A percentile compares a stretch with the other conserved stretches of the same genome.
phyloP scores from a whole-genome alignment of 352 stramenopile genomes.

The Pythium insidiosum region DNA sequence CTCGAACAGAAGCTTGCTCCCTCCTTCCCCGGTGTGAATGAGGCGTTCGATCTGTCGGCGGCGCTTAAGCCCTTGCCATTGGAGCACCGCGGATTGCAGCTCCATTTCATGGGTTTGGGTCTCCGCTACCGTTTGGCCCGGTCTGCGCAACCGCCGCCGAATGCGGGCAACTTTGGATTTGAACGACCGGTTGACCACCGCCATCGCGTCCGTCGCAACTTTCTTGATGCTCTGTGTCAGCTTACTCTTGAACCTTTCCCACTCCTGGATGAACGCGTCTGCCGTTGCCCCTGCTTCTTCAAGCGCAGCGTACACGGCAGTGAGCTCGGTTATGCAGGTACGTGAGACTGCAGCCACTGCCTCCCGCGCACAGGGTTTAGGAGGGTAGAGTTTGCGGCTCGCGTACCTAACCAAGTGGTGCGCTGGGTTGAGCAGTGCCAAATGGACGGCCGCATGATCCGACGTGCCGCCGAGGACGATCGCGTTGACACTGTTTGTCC shows the following conservation, averaged over 20 bases:
- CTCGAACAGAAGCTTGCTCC: not conserved
- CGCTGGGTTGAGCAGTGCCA: not conserved
- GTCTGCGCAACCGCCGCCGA: not conserved
- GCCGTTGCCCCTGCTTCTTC: too few species aligned
- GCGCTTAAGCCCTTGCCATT: not conserved
- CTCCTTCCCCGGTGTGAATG: not conserved
- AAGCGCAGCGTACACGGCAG: too few species aligned
- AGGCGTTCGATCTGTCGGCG: not conserved
- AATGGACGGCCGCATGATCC: not conserved
- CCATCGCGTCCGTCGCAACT: not conserved
- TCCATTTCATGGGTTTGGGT: not conserved
- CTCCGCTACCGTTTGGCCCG: not conserved
- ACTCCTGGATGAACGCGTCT: too few species aligned
- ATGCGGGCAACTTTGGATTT: slow-evolving; percentile 1
- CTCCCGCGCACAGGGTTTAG: too few species aligned
- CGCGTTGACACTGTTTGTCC: not conserved
- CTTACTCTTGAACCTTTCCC: not conserved
- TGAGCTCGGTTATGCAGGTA: too few species aligned
- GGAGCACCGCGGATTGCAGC: not conserved
- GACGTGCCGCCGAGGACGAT: not conserved
- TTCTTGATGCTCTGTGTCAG: too few species aligned
- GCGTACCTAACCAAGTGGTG: too few species aligned
- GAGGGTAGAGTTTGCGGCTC: not conserved
- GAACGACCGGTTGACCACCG: not conserved
- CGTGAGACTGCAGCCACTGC: too few species aligned